phyloP scores from a whole-genome alignment of 2,329 filamentous ascomycete genomes.

The Cephalotrichum gorgonifer region DNA sequence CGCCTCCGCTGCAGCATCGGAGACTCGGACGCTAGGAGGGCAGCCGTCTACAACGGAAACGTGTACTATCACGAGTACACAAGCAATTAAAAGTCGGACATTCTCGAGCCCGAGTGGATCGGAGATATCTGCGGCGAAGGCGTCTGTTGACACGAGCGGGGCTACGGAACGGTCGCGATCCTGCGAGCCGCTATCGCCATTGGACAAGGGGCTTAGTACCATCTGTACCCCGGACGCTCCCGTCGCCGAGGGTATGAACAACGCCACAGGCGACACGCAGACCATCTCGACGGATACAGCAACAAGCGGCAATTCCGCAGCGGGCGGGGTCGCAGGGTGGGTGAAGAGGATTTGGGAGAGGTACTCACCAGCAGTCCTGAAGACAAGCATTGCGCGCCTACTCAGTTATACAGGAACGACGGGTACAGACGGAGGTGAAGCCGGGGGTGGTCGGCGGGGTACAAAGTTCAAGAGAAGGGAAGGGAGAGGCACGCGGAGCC shows the following conservation, averaged over 20 bases:
- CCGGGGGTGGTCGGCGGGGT: no score
- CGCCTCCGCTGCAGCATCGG: not conserved
- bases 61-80: not conserved
- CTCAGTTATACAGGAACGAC: not conserved
- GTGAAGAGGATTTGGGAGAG: not conserved
- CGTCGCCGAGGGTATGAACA: no score
- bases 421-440: no score
- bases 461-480: no score
- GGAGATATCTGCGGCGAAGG: not conserved
- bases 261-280: no score
- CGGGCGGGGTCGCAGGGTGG: not conserved
- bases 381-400: not conserved
- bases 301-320: not conserved
- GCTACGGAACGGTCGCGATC: not conserved
- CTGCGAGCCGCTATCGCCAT: not conserved
- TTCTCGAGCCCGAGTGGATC: not conserved
- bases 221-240: not conserved
- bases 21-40: not conserved
- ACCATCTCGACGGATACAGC: not conserved
- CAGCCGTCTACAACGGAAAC: not conserved
- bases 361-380: not conserved
- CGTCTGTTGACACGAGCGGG: not conserved
- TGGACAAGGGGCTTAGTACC: not conserved
- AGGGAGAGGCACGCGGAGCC: not conserved
- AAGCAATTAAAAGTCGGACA: not conserved